These are phyloP conservation scores for Margaritispora aquatica DNA, from an alignment of 495 filamentous ascomycete genomes.

Conservation along the genomic window DNA sequence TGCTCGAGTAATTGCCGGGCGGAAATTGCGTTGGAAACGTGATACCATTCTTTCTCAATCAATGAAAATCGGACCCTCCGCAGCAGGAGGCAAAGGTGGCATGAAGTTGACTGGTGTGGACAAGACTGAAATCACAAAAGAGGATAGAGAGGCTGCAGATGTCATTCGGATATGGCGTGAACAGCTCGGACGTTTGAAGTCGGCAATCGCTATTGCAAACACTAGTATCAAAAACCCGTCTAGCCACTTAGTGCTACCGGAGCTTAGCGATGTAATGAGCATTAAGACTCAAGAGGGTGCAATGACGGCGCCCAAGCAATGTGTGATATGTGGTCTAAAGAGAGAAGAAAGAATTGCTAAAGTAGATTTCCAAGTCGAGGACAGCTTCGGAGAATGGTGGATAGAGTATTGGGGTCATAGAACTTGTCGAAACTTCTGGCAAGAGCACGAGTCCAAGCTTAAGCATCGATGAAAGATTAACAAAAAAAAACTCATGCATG, in stretches of 20 bases:
- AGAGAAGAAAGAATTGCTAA: conserved; percentile 73
- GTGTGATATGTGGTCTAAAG: conserved; percentile 82
- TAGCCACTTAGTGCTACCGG: conserved; percentile 50
- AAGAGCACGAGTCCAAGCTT: conserved; percentile 59
- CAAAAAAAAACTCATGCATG: background rate
- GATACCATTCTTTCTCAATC: conserved; percentile 79
- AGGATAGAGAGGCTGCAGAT: conserved; percentile 83
- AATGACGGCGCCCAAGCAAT: conserved; percentile 66
- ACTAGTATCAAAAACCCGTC: conserved; percentile 24
- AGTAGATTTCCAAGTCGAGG: conserved; percentile 72
- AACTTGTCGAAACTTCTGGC: conserved; percentile 80
- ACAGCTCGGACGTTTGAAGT: conserved; percentile 55
- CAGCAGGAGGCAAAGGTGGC: conserved; percentile 56
- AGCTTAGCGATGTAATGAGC: conserved; percentile 55
- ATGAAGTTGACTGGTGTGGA: conserved; percentile 89
- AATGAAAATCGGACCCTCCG: conserved; percentile 76
- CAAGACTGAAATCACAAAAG: conserved; percentile 69
- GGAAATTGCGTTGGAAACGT: conserved; percentile 83
- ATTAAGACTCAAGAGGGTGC: conserved; percentile 59
- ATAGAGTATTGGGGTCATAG: conserved; percentile 81
- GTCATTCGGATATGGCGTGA: conserved; percentile 66
- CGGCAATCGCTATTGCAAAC: conserved; percentile 49
- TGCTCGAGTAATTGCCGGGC: conserved; percentile 77
- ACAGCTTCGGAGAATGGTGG: conserved; percentile 97
- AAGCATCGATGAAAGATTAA: conserved; percentile 45